Percentiles rank a stretch among this genome's conserved stretches.
Conservation (phyloP, 257 asterid genomes). For the Fraxinus pennsylvanica region DNA sequence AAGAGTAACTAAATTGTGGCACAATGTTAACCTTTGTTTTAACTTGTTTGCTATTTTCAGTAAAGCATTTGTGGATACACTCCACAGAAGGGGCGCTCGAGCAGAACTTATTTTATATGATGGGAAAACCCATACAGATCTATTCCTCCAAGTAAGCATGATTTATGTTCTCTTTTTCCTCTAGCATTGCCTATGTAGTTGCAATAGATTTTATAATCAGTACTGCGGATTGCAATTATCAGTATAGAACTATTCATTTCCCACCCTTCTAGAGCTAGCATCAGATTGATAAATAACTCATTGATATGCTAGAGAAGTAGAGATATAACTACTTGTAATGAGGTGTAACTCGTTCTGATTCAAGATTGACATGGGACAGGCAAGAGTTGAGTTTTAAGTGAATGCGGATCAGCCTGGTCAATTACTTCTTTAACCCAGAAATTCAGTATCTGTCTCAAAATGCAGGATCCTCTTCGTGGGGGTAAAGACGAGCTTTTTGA, state of each 20-base stretch:
- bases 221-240: not conserved
- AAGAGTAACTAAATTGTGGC: constrained; percentile 12
- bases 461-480: constrained; percentile 94
- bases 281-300: not conserved
- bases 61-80: constrained; percentile 57
- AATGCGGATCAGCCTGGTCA: not conserved
- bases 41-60: constrained; percentile 44
- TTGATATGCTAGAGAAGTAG: not conserved
- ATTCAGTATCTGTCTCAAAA: constrained; percentile 5
- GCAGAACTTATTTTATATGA: constrained; percentile 69
- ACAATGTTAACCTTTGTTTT: not conserved
- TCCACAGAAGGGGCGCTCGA: constrained; percentile 61
- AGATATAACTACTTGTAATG: not conserved
- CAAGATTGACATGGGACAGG: not conserved
- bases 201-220: not conserved
- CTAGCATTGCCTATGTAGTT: not conserved
- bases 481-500: constrained; percentile 89
- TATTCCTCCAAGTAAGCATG: constrained; percentile 81
- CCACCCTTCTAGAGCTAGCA: not conserved
- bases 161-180: not conserved
- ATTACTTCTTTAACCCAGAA: not conserved
- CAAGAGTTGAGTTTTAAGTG: not conserved
- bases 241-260: not conserved
- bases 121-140: constrained; percentile 93
- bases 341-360: not conserved